These are phyloP conservation scores for Aureobasidium pullulans DNA, from an alignment of 2,329 filamentous ascomycete genomes.

Conservation along the genomic window DNA sequence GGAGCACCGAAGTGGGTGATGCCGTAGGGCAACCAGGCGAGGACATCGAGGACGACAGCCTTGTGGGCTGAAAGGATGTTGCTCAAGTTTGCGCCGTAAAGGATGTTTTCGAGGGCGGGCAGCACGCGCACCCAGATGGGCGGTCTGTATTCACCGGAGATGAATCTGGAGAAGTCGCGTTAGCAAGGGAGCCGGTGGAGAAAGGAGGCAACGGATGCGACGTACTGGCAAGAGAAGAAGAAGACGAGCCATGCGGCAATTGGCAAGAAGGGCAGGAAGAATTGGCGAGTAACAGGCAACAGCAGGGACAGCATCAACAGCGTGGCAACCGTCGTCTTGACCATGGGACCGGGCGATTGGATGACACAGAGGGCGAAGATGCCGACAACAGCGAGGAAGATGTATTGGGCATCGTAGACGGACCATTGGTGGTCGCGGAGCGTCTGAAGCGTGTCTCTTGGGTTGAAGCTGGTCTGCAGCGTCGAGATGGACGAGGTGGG, in stretches of 20 bases:
- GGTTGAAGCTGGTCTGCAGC: constrained; percentile 75
- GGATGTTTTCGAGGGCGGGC: constrained; percentile 88
- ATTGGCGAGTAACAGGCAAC: constrained; percentile 80
- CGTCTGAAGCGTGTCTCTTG: constrained; percentile 66
- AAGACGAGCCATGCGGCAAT: constrained; percentile 83
- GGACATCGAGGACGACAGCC: constrained; percentile 70
- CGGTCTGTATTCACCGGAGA: constrained; percentile 78
- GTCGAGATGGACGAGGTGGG: constrained; percentile 66
- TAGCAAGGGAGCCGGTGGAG: neutral
- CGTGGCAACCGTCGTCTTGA: constrained; percentile 66
- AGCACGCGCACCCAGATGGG: constrained; percentile 94
- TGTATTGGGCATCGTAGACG: constrained; percentile 77
- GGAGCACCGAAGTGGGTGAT: constrained; percentile 84
- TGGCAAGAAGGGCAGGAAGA: constrained; percentile 79
- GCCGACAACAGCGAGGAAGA: constrained; percentile 63
- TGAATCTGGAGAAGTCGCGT: constrained; percentile 55
- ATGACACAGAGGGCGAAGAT: constrained; percentile 81
- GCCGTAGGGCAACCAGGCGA: constrained; percentile 92
- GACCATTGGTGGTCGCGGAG: constrained; percentile 74
- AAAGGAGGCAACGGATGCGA: constrained; percentile 20
- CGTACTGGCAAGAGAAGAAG: constrained; percentile 90
- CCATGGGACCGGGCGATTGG: constrained; percentile 65
- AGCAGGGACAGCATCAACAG: constrained; percentile 63
- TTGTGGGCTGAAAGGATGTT: constrained; percentile 92
- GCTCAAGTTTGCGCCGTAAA: constrained; percentile 91